Evolutionary conservation across 768 basidiomycete genomes (phyloP), one percentile per base, ranked within the genome.

Genomic region (Omphalotus guepiniiformis): DNA sequence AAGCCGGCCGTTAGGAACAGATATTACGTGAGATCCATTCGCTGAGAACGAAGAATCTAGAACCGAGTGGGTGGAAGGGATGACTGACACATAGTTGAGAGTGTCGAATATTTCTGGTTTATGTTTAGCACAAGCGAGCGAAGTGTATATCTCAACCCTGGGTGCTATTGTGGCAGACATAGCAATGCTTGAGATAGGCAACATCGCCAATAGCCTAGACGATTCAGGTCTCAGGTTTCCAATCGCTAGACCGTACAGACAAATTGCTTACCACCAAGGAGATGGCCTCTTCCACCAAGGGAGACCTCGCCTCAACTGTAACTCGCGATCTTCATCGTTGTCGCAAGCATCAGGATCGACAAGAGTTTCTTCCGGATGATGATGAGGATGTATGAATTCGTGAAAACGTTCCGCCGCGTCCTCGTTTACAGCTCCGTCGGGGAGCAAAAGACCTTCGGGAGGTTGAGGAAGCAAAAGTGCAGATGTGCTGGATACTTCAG

Each of bases 201-300:
- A 59, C 5, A 72, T 58, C 12, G 64, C 59, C 12, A 90, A 52
- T 30, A 88, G 59, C 87, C 89, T 91, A 57, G 12, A 26, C 39
- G 30, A 28, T 18, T 16, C 13, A 15, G n/a, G 12, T 18, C 5
- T 7, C n/a, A 23, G n/a, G 16, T 35, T 9, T 15, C 28, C 13
- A n/a, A n/a, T 36, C 18, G 40, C 6, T 8, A 5, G 29, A 15
- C 6, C 5, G 21, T 21, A 32, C 9, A 21, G 26, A n/a, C n/a
- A 7, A 26, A 37, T 22, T 8, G 66, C 79, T 55, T 53, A 88
- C 89, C 88, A 90, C 67, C 71, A 75, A 0, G 85, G 73, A 0
- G 87, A 88, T 3, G 88, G 85, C 34, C 75, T 68, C 65, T 71
- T 87, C 78, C 83, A 89, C 87, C 88, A 90, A 3, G 86, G 82